Evolutionary conservation across 768 basidiomycete species (phyloP), one percentile per base, ranked within the genome.

Genomic region (Rubroboletus pulcherrimus): DNA sequence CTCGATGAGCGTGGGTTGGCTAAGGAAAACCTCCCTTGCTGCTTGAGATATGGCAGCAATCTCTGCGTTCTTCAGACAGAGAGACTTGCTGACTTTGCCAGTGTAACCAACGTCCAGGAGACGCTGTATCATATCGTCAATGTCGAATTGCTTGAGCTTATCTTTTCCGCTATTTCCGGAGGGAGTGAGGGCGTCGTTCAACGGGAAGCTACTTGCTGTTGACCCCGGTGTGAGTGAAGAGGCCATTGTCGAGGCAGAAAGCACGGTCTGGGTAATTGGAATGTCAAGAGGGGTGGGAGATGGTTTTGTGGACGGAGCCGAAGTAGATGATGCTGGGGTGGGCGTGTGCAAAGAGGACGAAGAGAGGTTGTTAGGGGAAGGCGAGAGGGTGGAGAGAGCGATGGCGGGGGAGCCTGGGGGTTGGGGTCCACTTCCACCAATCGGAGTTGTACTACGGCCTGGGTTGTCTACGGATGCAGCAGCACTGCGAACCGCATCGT

Each of bases 101-200:
- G 91, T 92, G 71, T 98, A 99, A 5, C 96, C 97, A 7, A 97
- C 93, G 64, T 98, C 95, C 61, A 99, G 79, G 44, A 99, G 81
- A 49, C 96, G 86, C 68, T 90, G 87, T 67, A 99, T 98, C 91
- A 98, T 97, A 72, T 98, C 95, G 74, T 98, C 96, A 54, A 98
- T 85, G 72, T 99, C 97, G 63, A 98, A 78, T 44, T 82, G 84
- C 68, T 81, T 85, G 56, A 77, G 75, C 72, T 80, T 86, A 52
- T 81, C 82, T 71, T 83, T 86, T 49, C 69, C 78, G 44, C 69
- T 66, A 30, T 67, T 67, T 33, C 76, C 78, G n/a, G 66, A 40
- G 55, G 71, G 57, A 57, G 66, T 61, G 29, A 70, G 51, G 5
- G 79, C 54, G 37, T 79, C 77, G 17, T 66, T 71, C 40, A 71